Evolutionary conservation across 148 eudicot genomes (phyloP).

Genomic region (Camellia lanceoleosa): DNA sequence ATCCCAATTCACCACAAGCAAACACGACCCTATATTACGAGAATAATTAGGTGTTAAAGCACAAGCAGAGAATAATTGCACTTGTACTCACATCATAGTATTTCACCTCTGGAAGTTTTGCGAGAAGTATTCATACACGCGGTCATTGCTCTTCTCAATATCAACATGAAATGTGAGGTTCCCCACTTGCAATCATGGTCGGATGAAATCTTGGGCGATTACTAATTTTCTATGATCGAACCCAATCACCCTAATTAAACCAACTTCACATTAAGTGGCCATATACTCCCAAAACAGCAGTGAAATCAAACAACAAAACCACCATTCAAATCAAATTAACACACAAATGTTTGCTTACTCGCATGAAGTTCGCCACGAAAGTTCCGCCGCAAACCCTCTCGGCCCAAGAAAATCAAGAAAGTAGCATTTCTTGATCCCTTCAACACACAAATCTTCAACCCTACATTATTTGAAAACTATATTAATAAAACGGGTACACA

Average conservation of each 20-base stretch:
- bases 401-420: conserved; percentile 84
- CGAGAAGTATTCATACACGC: conserved; percentile 69
- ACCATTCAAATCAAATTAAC: background rate
- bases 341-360: conserved; percentile 44
- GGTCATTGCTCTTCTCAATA: conserved; percentile 62
- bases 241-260: conserved; percentile 51
- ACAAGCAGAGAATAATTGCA: background rate
- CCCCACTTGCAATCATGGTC: conserved; percentile 27
- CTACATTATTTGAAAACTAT: conserved; percentile 23
- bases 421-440: conserved; percentile 70
- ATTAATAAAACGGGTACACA: background rate
- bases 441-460: conserved; percentile 64
- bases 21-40: background rate
- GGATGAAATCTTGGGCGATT: conserved; percentile 31
- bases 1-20: background rate
- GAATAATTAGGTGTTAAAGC: background rate
- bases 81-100: conserved; percentile 36
- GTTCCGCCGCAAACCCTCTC: conserved; percentile 52
- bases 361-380: conserved; percentile 52
- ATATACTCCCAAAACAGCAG: background rate
- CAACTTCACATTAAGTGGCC: background rate
- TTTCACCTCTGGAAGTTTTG: conserved; percentile 28
- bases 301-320: background rate
- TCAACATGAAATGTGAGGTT: conserved; percentile 54
- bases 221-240: conserved; percentile 70